phyloP scores from a whole-genome alignment of 2,329 filamentous ascomycete species.

The Graphilbum ipis-grandicollis region DNA sequence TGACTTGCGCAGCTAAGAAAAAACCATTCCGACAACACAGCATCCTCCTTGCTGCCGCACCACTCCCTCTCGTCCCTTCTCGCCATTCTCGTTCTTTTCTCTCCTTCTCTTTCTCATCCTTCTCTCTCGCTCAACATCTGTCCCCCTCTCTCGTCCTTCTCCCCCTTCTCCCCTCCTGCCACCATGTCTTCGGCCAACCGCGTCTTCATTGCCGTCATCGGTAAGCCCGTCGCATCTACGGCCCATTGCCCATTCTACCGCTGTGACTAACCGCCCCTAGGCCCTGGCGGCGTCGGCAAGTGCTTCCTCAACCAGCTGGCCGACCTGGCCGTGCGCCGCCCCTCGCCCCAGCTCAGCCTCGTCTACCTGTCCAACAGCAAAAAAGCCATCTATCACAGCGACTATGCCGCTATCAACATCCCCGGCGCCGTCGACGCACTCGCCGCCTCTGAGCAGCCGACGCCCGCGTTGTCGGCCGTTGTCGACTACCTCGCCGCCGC shows the following conservation, averaged over 20 bases:
- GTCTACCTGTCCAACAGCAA: slow-evolving; percentile 76
- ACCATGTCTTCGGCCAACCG: neutral
- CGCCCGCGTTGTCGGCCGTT: slow-evolving; percentile 52
- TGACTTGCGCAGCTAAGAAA: too few relatives aligned
- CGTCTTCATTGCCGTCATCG: neutral
- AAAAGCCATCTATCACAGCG: slow-evolving; percentile 58
- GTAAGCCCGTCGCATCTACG: neutral
- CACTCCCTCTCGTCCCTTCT: too few relatives aligned
- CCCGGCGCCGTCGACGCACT: slow-evolving; percentile 36
- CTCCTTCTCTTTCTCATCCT: too few relatives aligned
- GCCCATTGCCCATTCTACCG: neutral
- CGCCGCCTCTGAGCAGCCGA: slow-evolving; percentile 41
- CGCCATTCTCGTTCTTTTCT: too few relatives aligned
- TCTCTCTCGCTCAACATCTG: neutral
- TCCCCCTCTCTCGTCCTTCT: too few relatives aligned
- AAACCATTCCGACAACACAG: too few relatives aligned
- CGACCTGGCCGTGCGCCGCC: slow-evolving; percentile 44
- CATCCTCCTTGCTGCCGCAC: too few relatives aligned
- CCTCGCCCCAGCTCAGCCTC: slow-evolving; percentile 54
- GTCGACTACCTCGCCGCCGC: slow-evolving; percentile 62
- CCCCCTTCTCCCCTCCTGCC: neutral
- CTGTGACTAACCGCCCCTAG: slow-evolving; percentile 22
- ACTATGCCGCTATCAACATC: slow-evolving; percentile 45
- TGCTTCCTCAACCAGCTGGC: slow-evolving; percentile 75
- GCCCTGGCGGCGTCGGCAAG: slow-evolving; percentile 84